These are phyloP conservation scores for Leccinum cinnamomeum DNA, from an alignment of 1,284 basidiomycete species.

Conservation along the genomic window DNA sequence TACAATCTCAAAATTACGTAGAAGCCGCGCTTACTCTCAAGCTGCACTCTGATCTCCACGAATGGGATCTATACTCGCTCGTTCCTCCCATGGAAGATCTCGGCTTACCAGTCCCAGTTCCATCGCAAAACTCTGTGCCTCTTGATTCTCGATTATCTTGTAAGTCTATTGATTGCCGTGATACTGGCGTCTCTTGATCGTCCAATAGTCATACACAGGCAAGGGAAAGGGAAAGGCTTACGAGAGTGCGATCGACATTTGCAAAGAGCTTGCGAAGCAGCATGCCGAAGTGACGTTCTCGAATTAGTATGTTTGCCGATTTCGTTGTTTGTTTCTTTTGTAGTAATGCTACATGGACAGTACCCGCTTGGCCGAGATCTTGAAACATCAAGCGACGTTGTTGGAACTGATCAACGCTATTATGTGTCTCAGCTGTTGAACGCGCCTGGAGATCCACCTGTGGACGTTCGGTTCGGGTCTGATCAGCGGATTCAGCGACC, in stretches of 20 bases:
- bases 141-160: constrained; percentile 84
- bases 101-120: constrained; percentile 92
- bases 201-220: constrained; percentile 44
- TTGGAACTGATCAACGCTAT: constrained; percentile 80
- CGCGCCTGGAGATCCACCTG: constrained; percentile 72
- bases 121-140: constrained; percentile 88
- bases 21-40: constrained; percentile 93
- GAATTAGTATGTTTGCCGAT: constrained; percentile 68
- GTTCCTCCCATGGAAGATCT: constrained; percentile 86
- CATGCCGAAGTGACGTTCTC: constrained; percentile 81
- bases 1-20: constrained; percentile 86
- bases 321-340: constrained; percentile 9
- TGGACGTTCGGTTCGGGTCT: constrained; percentile 77
- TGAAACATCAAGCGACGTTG: constrained; percentile 81
- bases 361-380: constrained; percentile 78
- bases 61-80: constrained; percentile 82
- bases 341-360: constrained; percentile 38
- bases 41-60: constrained; percentile 90
- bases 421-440: constrained; percentile 84
- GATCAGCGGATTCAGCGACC: constrained; percentile 89
- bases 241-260: constrained; percentile 92
- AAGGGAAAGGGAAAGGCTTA: constrained; percentile 84
- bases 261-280: constrained; percentile 84
- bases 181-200: not conserved
- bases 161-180: constrained; percentile 36